phyloP scores from a whole-genome alignment of 495 filamentous ascomycete species.

The Talaromyces wortmannii region DNA sequence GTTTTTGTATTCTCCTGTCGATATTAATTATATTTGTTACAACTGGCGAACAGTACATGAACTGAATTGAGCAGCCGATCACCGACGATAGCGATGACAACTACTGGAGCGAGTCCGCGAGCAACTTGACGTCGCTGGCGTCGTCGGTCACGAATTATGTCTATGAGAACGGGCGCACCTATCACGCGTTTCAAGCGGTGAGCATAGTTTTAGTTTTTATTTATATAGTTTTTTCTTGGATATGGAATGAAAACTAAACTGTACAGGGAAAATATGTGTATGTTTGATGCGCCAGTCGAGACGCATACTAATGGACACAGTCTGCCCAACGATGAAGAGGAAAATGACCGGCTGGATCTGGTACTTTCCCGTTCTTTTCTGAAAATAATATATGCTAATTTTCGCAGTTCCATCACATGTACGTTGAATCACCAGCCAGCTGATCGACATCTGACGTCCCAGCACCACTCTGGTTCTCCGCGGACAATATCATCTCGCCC shows the following conservation, averaged over 20 bases:
- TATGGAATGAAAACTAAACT: not conserved
- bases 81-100: too few relatives aligned
- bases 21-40: too few relatives aligned
- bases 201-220: constrained; percentile 7
- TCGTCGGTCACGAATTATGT: constrained; percentile 15
- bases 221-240: constrained; percentile 3
- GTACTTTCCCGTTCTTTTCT: constrained; percentile 6
- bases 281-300: not conserved
- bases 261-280: not conserved
- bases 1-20: too few relatives aligned
- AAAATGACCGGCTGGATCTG: constrained; percentile 16
- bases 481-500: constrained; percentile 47
- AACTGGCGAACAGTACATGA: too few relatives aligned
- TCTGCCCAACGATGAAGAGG: constrained; percentile 18
- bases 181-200: constrained; percentile 12
- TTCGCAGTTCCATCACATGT: not conserved
- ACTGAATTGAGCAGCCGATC: too few relatives aligned
- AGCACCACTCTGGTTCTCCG: constrained; percentile 32
- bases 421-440: not conserved
- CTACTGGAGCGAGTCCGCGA: not conserved
- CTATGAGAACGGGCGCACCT: constrained; percentile 21
- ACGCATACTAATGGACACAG: constrained; percentile 2
- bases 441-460: not conserved
- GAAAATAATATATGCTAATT: not conserved
- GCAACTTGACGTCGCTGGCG: constrained; percentile 15